Evolutionary conservation across 495 filamentous ascomycete species (phyloP).

Genomic region (Halenospora varia): DNA sequence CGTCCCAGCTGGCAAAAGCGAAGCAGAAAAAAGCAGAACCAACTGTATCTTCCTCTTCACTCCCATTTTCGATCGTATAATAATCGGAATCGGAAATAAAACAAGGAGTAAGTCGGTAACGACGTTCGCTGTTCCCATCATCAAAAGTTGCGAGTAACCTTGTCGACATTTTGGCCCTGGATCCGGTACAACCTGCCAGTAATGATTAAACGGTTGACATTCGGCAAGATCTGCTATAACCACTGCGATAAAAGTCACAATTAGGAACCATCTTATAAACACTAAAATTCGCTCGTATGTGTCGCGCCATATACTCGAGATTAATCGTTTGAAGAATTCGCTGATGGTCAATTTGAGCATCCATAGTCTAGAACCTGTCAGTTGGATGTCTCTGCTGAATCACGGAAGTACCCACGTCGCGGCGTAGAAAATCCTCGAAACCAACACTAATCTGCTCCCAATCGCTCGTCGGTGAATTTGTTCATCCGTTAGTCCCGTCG

Average conservation of each 20-base stretch:
- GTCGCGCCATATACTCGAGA: conserved; percentile 44
- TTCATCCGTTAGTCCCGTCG: conserved; percentile 39
- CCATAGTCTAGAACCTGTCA: conserved; percentile 65
- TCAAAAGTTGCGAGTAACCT: conserved; percentile 79
- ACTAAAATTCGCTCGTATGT: conserved; percentile 64
- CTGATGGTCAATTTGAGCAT: conserved; percentile 84
- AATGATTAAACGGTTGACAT: conserved; percentile 78
- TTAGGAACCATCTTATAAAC: conserved; percentile 69
- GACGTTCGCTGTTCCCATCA: conserved; percentile 82
- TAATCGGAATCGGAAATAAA: conserved; percentile 82
- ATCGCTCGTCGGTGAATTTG: conserved; percentile 47
- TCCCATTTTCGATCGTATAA: conserved; percentile 67
- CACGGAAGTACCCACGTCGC: conserved; percentile 51
- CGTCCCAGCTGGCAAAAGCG: conserved; percentile 66
- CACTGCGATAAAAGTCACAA: conserved; percentile 71
- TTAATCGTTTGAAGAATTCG: conserved; percentile 82
- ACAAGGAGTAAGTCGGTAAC: conserved; percentile 85
- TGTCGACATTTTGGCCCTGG: conserved; percentile 80
- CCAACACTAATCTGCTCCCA: conserved; percentile 63
- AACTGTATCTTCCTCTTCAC: conserved; percentile 62
- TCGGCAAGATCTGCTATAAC: conserved; percentile 78
- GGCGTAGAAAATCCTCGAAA: conserved; percentile 63
- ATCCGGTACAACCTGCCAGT: conserved; percentile 91
- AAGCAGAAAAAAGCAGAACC: conserved; percentile 74
- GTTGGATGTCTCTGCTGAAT: not conserved